Base-by-base conservation (phyloP, 306 rosid species). In the Corylus americana region DNA sequence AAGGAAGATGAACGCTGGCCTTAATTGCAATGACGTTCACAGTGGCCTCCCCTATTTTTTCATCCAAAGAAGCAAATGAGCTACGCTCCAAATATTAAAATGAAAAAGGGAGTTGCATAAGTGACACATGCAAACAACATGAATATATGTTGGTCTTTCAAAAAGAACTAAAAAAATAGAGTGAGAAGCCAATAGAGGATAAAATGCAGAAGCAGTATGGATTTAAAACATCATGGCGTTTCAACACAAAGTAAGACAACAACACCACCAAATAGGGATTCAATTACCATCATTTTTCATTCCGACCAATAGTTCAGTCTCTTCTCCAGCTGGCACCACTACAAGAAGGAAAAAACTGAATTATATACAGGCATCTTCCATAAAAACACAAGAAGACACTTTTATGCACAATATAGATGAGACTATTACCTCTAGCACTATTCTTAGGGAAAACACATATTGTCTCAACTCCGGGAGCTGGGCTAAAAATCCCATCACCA, bases 261-360 rank as follows among this genome's bases (percentile, higher is more conserved):
- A 29, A 62, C 64, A 58, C 2, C 20, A 68, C 53, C 71, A 72
- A 79, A 61, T 47, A 22, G 58, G 50, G 71, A 79, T 55, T 69
- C 78, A 70, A 25, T 87, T 90, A 93, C 99, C 99, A 85, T 93
- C 84, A 77, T 95, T 95, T 86, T 91, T 93, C 72, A 95, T 72
- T 79, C 97, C 97, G 2, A 93, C 98, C 1, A 95, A 89, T 20
- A 95, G 79, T 68, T 95, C 96, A 27, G 94, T 79, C 80, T 95
- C 98, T 80, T 93, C 92, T 76, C 99, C 97, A 55, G 99, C 97
- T 5, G 88, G 73, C 77, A 95, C 88, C 85, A 86, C 98, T 94
- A 88, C 85, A 90, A 72, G 84, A 54, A 62, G 75, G 18, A 57
- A 78, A 79, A 88, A 18, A 53, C 42, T 80, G 27, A 82, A 68